Evolutionary conservation across 306 rosid species (phyloP).

Genomic region (Rosa rugosa): DNA sequence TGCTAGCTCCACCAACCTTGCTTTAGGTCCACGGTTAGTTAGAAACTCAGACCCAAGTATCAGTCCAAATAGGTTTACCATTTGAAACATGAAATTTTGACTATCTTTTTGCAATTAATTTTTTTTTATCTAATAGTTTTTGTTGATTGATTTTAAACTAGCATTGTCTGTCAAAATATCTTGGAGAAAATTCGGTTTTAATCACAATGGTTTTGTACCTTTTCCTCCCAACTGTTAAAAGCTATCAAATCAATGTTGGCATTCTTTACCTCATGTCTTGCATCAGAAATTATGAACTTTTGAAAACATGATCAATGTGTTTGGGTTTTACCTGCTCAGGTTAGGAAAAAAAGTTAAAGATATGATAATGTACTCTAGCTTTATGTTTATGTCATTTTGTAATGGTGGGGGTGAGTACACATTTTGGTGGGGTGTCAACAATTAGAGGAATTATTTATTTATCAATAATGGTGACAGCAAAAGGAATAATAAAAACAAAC

Average conservation of each 20-base stretch:
- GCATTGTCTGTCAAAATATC: background rate
- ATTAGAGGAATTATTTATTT: background rate
- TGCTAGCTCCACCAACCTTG: background rate
- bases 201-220: background rate
- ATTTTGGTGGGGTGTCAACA: background rate
- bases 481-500: background rate
- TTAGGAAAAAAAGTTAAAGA: background rate
- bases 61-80: background rate
- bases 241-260: background rate
- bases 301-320: background rate
- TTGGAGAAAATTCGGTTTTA: background rate
- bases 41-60: background rate
- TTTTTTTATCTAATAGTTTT: background rate
- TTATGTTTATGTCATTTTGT: background rate
- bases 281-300: background rate
- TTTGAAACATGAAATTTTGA: background rate
- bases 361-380: background rate
- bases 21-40: background rate
- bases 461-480: background rate
- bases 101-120: background rate
- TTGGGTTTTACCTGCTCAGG: background rate
- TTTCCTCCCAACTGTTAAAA: background rate
- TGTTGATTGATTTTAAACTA: background rate
- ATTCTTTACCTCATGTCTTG: background rate
- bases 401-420: background rate